phyloP scores from a whole-genome alignment of 306 rosid species.

The Castanea mollissima region DNA sequence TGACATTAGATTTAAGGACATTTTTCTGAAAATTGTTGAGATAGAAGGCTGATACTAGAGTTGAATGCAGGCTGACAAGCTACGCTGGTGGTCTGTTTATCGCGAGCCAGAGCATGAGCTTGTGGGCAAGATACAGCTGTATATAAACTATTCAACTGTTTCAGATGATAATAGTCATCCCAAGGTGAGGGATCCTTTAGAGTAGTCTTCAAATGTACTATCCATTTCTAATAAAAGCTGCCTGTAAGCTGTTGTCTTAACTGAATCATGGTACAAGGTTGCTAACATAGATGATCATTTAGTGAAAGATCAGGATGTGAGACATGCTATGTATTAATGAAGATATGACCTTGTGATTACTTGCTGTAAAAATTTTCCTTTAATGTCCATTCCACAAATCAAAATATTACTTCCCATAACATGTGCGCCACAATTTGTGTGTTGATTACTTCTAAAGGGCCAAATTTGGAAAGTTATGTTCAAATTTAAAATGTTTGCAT shows the following conservation, averaged over 20 bases:
- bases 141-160: conserved; percentile 64
- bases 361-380: not conserved
- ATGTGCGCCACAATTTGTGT: not conserved
- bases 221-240: not conserved
- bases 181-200: conserved; percentile 50
- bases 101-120: conserved; percentile 80
- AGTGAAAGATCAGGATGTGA: not conserved
- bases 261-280: conserved; percentile 1
- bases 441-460: not conserved
- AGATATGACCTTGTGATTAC: not conserved
- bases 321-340: not conserved
- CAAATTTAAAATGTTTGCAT: not conserved
- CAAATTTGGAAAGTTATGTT: not conserved
- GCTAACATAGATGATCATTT: not conserved
- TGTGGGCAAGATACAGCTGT: conserved; percentile 84
- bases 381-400: not conserved
- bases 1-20: not conserved
- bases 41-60: conserved; percentile 28
- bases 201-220: conserved; percentile 1
- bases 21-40: conserved; percentile 12
- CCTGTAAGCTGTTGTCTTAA: conserved; percentile 10
- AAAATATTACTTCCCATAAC: not conserved
- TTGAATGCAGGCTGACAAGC: conserved; percentile 80
- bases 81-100: conserved; percentile 93
- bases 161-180: conserved; percentile 77